Conservation (phyloP, 2,329 filamentous ascomycete species). For the Venturia oleaginea region DNA sequence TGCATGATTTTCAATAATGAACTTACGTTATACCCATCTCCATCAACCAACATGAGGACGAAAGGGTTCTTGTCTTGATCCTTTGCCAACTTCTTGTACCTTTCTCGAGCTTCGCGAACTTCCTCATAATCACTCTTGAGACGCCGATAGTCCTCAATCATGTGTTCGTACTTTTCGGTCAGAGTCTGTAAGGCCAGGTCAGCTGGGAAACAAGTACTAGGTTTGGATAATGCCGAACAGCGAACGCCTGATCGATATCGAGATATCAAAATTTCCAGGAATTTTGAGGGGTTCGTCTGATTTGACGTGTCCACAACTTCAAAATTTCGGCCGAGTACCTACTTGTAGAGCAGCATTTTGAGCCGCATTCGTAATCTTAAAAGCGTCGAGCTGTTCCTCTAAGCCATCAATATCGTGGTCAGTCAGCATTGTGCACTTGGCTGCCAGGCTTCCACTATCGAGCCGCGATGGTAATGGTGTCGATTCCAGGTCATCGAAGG, state of each 20-base stretch:
- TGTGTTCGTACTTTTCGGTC: conserved; percentile 31
- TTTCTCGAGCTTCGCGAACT: conserved; percentile 43
- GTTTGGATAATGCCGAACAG: neutral
- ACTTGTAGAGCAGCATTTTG: neutral
- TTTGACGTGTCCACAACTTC: neutral
- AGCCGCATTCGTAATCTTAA: neutral
- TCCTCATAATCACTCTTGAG: conserved; percentile 51
- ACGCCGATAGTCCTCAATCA: conserved; percentile 46
- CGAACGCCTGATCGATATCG: neutral
- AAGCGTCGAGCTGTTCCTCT: neutral
- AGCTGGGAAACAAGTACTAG: neutral
- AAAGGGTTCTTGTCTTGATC: conserved; percentile 45
- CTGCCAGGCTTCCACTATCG: neutral
- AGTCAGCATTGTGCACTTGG: conserved; percentile 4
- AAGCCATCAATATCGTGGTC: conserved; percentile 6
- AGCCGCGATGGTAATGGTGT: neutral
- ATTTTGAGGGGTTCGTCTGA: neutral
- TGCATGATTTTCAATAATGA: neutral
- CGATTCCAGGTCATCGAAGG: neutral
- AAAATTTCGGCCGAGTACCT: neutral
- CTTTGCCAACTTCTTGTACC: conserved; percentile 44
- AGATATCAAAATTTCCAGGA: neutral
- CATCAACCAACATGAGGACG: conserved; percentile 52
- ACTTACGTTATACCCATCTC: conserved; percentile 45
- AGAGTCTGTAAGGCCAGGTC: conserved; percentile 17